A percentile compares a stretch with the other conserved stretches of the same genome.
These are phyloP conservation scores for Cylindrodendrum hubeiense DNA, from an alignment of 2,329 filamentous ascomycete genomes.

Conservation along the genomic window DNA sequence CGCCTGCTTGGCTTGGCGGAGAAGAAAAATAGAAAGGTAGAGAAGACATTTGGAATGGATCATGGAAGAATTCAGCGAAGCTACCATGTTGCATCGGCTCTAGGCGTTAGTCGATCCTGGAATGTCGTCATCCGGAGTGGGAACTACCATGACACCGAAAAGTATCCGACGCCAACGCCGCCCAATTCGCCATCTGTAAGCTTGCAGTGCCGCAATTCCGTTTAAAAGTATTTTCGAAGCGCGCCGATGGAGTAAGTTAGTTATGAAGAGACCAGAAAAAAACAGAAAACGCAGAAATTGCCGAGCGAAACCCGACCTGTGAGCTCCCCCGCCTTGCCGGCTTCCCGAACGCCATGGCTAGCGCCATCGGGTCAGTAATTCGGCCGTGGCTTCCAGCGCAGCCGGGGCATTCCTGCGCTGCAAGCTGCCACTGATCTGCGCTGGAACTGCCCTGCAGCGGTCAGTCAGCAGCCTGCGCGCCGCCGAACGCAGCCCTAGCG, in stretches of 20 bases:
- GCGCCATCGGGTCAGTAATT: not conserved
- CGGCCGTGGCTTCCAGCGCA: not conserved
- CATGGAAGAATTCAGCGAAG: not conserved
- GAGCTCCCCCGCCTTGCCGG: slow-evolving; percentile 15
- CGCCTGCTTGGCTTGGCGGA: too few species aligned
- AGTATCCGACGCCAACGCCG: not conserved
- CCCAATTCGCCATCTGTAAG: not conserved
- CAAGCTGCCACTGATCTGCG: too few species aligned
- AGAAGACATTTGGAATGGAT: not conserved
- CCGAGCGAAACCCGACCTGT: slow-evolving; percentile 19
- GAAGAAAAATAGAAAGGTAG: not conserved
- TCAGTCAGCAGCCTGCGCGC: not conserved
- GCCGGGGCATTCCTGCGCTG: too few species aligned
- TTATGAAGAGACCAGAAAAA: too few species aligned
- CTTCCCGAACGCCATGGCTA: slow-evolving; percentile 14
- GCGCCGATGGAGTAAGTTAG: too few species aligned
- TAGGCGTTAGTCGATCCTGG: not conserved
- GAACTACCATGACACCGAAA: not conserved
- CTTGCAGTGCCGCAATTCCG: not conserved
- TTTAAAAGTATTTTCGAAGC: too few species aligned
- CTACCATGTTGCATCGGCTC: not conserved
- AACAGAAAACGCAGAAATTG: not conserved
- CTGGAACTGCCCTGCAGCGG: too few species aligned
- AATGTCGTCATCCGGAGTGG: not conserved
- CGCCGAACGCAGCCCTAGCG: not conserved